These are phyloP conservation scores for Vitis amurensis DNA, from an alignment of 164 flowering plant species.

Conservation along the genomic window DNA sequence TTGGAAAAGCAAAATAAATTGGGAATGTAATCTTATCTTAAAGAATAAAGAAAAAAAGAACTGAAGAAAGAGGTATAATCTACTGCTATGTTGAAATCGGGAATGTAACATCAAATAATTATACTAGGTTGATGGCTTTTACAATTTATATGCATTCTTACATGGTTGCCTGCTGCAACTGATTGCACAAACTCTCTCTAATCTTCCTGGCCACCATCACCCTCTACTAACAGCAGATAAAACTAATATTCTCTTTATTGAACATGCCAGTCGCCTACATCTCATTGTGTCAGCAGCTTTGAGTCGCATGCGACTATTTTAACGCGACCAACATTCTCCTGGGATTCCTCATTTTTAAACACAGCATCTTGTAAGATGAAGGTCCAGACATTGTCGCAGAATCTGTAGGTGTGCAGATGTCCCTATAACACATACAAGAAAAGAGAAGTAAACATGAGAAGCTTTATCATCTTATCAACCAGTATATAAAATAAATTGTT, in stretches of 20 bases:
- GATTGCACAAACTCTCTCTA: background rate
- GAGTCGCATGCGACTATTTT: slow-evolving; percentile 79
- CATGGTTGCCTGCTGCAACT: background rate
- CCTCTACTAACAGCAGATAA: too few relatives aligned
- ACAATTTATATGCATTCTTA: slow-evolving; percentile 1
- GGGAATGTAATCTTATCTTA: too few relatives aligned
- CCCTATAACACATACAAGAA: slow-evolving; percentile 37
- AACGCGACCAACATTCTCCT: slow-evolving; percentile 49
- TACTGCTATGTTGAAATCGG: background rate
- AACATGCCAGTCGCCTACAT: background rate
- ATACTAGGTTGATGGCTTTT: slow-evolving; percentile 7
- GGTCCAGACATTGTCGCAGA: slow-evolving; percentile 82
- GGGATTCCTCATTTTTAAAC: slow-evolving; percentile 57
- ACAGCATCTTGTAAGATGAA: slow-evolving; percentile 61
- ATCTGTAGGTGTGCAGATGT: slow-evolving; percentile 66
- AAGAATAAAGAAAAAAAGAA: background rate
- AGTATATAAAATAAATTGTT: too few relatives aligned
- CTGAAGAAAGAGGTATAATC: background rate
- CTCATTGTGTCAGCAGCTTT: slow-evolving; percentile 58
- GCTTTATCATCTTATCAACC: too few relatives aligned
- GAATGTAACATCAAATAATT: background rate
- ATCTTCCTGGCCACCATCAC: background rate
- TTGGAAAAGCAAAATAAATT: too few relatives aligned
- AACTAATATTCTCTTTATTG: background rate
- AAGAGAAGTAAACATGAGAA: background rate